Evolutionary conservation across 805 yeast species (phyloP).

Genomic region (Yamadazyma insecticola): DNA sequence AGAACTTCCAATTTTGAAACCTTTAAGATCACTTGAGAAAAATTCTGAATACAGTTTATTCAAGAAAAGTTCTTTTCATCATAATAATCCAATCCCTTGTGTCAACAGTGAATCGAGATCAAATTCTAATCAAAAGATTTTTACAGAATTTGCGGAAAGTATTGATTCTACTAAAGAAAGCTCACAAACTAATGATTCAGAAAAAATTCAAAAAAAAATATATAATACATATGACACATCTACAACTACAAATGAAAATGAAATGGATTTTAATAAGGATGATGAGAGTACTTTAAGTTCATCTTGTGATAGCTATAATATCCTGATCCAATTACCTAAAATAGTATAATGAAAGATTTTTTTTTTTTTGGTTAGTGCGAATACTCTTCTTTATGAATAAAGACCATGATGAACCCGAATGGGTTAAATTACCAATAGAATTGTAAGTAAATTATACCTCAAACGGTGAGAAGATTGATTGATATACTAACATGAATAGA

Average conservation of each 20-base stretch:
- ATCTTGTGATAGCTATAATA: conserved; percentile 18
- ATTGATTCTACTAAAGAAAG: background rate
- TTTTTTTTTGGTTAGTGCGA: too few species aligned
- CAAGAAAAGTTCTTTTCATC: background rate
- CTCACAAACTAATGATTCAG: background rate
- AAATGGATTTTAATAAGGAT: conserved; percentile 9
- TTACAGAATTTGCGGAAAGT: background rate
- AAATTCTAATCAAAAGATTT: background rate
- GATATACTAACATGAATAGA: conserved; percentile 3
- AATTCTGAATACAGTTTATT: conserved; percentile 1
- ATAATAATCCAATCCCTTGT: background rate
- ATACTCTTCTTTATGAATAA: background rate
- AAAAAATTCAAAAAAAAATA: background rate
- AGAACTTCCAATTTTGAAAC: conserved; percentile 7
- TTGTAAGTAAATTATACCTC: conserved; percentile 5
- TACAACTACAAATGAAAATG: background rate
- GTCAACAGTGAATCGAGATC: background rate
- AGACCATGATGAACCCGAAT: conserved; percentile 3
- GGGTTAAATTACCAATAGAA: conserved; percentile 4
- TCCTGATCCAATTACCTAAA: conserved; percentile 24
- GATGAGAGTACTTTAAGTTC: conserved; percentile 13
- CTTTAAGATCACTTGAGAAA: conserved; percentile 1
- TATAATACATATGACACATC: conserved; percentile 4
- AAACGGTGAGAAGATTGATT: conserved; percentile 1
- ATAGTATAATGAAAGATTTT: too few species aligned